Base-by-base conservation (phyloP, 164 flowering plant genomes). In the Piper longum region DNA sequence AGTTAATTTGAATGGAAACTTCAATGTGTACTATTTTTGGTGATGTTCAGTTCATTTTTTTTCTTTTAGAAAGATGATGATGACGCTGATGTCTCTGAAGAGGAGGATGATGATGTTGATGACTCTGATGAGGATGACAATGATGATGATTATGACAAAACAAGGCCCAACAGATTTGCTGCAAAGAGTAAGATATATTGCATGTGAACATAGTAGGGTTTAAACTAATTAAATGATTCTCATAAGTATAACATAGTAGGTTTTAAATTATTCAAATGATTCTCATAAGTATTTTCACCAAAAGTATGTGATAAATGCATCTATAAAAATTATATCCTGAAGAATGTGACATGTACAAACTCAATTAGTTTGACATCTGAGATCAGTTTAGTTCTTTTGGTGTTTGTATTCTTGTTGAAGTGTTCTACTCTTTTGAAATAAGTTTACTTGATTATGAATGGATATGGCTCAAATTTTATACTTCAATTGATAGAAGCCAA, bases 101-200 rank as follows among this genome's bases (percentile, higher is more conserved):
- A 11, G 9, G 39, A 45, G 43, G 39, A 73, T 67, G 72, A 45
- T 43, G 54, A 56, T 52, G 67, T 67, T 7, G 69, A 61, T 39
- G 66, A 62, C 3, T 75, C 72, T 0, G 81, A 77, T 13, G 79
- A 76, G 4, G 79, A 77, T 0, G 80, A 77, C 2, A 80, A 79
- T 0, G 79, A 74, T 45, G 83, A 75, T 0, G 74, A 66, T 17
- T 81, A 73, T 1, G 81, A 80, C 60, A 76, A 81, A 18, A 66
- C 70, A 41, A 66, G 71, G 57, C 76, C 72, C 60, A 79, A 72
- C 48, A 82, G 84, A 41, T 69, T 82, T 63, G 83, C 76, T 52
- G 85, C 86, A 43, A 82, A 86, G 73, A 79, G 98, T 91, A 83
- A 79, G 84, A n/a, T 19, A 56, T 60, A 57, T 17, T 2, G 36